phyloP scores from a whole-genome alignment of 192 early-diverging fungal species.

The Coemansia sp. region DNA sequence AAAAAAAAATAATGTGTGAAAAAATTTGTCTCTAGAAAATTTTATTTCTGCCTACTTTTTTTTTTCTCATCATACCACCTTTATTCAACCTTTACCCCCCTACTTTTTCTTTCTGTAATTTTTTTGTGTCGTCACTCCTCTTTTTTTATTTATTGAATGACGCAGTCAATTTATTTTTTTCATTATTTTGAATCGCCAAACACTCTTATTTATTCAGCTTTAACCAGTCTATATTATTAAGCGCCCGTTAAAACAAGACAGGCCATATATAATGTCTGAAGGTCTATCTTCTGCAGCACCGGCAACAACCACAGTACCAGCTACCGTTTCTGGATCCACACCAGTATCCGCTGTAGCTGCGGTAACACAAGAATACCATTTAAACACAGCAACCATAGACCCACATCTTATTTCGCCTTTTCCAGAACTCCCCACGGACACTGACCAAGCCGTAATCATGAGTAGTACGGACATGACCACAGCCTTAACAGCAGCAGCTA shows the following conservation, averaged over 20 bases:
- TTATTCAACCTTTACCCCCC: not conserved
- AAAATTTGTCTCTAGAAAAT: no score
- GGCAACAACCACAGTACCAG: not conserved
- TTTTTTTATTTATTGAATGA: constrained; percentile 2
- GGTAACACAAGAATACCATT: not conserved
- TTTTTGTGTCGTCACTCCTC: not conserved
- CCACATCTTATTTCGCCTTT: constrained; percentile 1
- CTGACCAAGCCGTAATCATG: not conserved
- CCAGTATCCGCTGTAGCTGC: no score
- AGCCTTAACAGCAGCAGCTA: constrained; percentile 10
- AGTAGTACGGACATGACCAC: not conserved
- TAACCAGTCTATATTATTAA: not conserved
- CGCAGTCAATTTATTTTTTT: not conserved
- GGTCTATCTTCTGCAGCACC: not conserved
- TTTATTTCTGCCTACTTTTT: no score
- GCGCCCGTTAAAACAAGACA: not conserved
- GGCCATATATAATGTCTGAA: not conserved
- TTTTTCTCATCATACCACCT: no score
- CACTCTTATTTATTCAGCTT: not conserved
- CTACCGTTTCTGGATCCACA: not conserved
- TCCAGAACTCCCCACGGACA: not conserved
- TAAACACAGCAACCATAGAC: constrained; percentile 3
- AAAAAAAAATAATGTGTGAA: no score
- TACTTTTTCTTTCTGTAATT: not conserved
- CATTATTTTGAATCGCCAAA: not conserved